Evolutionary conservation across 495 filamentous ascomycete genomes (phyloP).

Genomic region (Oidiodendron maius): DNA sequence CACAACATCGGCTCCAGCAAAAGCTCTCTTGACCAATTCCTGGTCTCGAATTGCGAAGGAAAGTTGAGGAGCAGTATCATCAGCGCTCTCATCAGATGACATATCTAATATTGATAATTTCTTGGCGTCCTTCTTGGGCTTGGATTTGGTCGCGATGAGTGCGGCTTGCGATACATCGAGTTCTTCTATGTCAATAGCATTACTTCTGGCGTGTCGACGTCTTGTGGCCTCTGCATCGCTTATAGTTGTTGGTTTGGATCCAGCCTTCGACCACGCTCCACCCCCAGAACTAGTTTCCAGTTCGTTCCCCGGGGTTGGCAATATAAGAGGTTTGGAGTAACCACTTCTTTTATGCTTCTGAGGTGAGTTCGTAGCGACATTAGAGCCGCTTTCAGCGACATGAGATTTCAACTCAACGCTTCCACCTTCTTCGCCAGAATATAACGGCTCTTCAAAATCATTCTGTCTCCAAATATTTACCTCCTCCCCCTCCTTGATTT

Average conservation of each 20-base stretch:
- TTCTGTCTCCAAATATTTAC: conserved; percentile 16
- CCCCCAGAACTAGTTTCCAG: conserved; percentile 11
- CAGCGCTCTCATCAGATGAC: conserved; percentile 41
- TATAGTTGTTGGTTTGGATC: conserved; percentile 12
- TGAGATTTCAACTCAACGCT: conserved; percentile 17
- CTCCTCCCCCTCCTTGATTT: conserved; percentile 18
- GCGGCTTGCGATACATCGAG: conserved; percentile 35
- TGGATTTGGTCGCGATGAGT: conserved; percentile 24
- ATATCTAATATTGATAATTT: conserved; percentile 9
- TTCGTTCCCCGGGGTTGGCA: not conserved
- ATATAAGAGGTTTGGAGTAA: not conserved
- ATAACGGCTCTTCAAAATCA: conserved; percentile 54
- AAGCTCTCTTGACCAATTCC: conserved; percentile 76
- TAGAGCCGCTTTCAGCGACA: conserved; percentile 3
- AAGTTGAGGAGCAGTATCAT: conserved; percentile 35
- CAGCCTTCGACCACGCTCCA: conserved; percentile 31
- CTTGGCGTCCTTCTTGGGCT: conserved; percentile 17
- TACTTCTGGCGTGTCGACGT: conserved; percentile 29
- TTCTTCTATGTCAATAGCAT: conserved; percentile 23
- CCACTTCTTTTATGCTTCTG: conserved; percentile 5
- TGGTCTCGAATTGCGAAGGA: conserved; percentile 70
- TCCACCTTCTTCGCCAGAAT: conserved; percentile 14
- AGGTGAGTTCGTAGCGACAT: not conserved
- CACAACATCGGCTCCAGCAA: conserved; percentile 86
- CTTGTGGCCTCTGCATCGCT: conserved; percentile 17